phyloP scores from a whole-genome alignment of 441 rosid genomes.

The Eugenia klotzschiana region DNA sequence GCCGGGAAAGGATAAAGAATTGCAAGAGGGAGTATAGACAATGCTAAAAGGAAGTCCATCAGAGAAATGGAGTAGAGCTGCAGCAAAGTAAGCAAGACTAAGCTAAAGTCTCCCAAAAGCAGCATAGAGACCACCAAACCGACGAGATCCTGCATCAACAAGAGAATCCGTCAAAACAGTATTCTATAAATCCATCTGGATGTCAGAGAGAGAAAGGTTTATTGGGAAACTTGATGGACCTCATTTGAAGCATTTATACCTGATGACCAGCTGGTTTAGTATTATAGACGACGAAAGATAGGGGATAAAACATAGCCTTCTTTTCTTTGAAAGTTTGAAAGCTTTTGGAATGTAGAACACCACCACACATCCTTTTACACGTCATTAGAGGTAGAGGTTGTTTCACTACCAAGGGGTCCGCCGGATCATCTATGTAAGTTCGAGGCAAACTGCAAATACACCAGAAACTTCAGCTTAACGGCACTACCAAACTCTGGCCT shows the following conservation, averaged over 20 bases:
- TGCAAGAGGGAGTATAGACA: conserved; percentile 87
- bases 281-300: conserved; percentile 84
- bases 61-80: conserved; percentile 90
- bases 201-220: not conserved
- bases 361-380: conserved; percentile 51
- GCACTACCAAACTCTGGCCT: not conserved
- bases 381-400: conserved; percentile 14
- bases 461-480: not conserved
- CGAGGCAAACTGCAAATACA: conserved; percentile 23
- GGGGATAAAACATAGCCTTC: conserved; percentile 72
- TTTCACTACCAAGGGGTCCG: conserved; percentile 15
- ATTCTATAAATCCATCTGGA: not conserved
- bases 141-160: conserved; percentile 73
- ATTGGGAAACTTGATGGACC: not conserved
- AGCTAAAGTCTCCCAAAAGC: conserved; percentile 95
- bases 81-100: conserved; percentile 93
- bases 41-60: conserved; percentile 69
- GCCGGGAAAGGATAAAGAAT: conserved; percentile 96
- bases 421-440: not conserved
- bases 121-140: conserved; percentile 94
- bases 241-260: conserved; percentile 21
- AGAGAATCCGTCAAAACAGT: not conserved
- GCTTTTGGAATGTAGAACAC: conserved; percentile 58
- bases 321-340: conserved; percentile 72
- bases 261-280: conserved; percentile 99